phyloP scores from a whole-genome alignment of 768 basidiomycete genomes.

The Tricholoma hemisulphureum region DNA sequence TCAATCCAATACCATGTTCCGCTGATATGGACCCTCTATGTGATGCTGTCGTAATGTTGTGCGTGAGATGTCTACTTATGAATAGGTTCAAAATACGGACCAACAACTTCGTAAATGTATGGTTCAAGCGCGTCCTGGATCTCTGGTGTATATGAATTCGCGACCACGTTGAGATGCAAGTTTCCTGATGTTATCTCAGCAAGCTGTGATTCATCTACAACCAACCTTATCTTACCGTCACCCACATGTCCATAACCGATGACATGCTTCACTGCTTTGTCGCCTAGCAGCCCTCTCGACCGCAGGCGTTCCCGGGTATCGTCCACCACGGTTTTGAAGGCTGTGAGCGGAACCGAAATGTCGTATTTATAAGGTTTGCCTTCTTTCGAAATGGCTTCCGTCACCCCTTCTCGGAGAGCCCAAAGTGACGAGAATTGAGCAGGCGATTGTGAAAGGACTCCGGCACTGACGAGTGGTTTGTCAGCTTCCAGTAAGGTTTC shows the following conservation, averaged over 20 bases:
- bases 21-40: slow-evolving; percentile 92
- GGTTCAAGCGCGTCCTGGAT: slow-evolving; percentile 89
- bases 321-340: slow-evolving; percentile 88
- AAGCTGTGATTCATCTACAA: neutral
- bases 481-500: slow-evolving; percentile 76
- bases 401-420: slow-evolving; percentile 87
- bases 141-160: slow-evolving; percentile 77
- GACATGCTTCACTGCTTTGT: slow-evolving; percentile 77
- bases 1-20: slow-evolving; percentile 94
- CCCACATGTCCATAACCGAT: slow-evolving; percentile 97
- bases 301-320: slow-evolving; percentile 68
- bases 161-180: slow-evolving; percentile 88
- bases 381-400: slow-evolving; percentile 90
- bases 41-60: slow-evolving; percentile 45
- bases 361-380: slow-evolving; percentile 98
- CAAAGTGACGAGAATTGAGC: slow-evolving; percentile 88
- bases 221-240: slow-evolving; percentile 63
- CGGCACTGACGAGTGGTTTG: slow-evolving; percentile 78
- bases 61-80: neutral
- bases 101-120: slow-evolving; percentile 89
- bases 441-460: slow-evolving; percentile 88
- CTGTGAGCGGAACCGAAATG: slow-evolving; percentile 80
- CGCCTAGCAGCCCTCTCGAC: slow-evolving; percentile 66
- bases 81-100: slow-evolving; percentile 40
- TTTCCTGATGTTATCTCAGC: slow-evolving; percentile 57